These are phyloP conservation scores for Choiromyces venosus DNA, from an alignment of 495 filamentous ascomycete genomes.

Conservation along the genomic window DNA sequence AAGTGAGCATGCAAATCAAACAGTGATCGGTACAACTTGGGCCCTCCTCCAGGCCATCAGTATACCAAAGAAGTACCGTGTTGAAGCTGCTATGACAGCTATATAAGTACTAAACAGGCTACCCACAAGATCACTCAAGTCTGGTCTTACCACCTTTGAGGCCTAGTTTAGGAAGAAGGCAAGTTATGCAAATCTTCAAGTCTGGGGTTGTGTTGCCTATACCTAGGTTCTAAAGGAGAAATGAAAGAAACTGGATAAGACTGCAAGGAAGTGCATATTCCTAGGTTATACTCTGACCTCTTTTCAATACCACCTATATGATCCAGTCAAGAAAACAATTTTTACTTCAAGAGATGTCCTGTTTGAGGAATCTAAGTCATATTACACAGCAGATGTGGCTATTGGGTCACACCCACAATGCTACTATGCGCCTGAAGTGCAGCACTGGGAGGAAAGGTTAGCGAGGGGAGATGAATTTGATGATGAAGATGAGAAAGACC, in stretches of 20 bases:
- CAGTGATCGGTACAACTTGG: not conserved
- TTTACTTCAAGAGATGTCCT: not conserved
- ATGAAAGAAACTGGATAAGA: not conserved
- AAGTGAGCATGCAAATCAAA: constrained; percentile 3
- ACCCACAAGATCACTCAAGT: not conserved
- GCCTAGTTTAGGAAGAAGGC: not conserved
- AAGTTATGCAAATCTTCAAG: not conserved
- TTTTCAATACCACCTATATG: constrained; percentile 5
- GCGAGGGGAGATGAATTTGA: not conserved
- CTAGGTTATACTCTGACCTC: not conserved
- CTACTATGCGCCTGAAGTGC: not conserved
- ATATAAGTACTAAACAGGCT: not conserved
- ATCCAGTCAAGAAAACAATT: not conserved
- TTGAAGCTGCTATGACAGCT: not conserved
- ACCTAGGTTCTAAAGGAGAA: constrained; percentile 7
- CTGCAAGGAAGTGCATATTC: not conserved
- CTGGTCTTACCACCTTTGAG: not conserved
- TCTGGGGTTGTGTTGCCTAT: constrained; percentile 7
- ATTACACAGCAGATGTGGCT: not conserved
- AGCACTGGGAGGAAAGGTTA: not conserved
- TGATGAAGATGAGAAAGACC: not conserved
- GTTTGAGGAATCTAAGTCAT: constrained; percentile 3
- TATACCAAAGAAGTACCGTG: not conserved
- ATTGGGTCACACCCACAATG: not conserved
- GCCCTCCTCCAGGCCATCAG: not conserved